Base-by-base conservation (phyloP, 495 filamentous ascomycete species). In the Neurospora africana region DNA sequence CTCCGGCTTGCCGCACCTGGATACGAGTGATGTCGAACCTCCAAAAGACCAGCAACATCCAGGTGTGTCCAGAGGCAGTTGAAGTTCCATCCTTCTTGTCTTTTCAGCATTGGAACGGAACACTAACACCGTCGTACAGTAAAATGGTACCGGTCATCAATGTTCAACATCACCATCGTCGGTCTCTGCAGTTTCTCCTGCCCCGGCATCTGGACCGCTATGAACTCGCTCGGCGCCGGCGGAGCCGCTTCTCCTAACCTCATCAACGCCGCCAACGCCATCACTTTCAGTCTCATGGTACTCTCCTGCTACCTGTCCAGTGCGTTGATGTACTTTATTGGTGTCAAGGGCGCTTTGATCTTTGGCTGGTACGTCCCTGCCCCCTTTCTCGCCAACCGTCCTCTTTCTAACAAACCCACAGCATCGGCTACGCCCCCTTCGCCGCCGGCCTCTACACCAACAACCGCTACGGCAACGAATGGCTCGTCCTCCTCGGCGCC, bases 151-250 rank as follows among this genome's bases (percentile, higher is more conserved):
- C 86, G 87, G 38, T 87, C 86, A 19, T 87, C 88, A 3, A 87
- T 88, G 71, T 90, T 85, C 79, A 89, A 90, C 82, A 87, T 88
- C 39, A 83, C 87, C 19, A 84, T 92, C 33, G 83, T 91, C 10
- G 90, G 89, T 1, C 72, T 90, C 21, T 89, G 86, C 81, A 89
- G 87, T 74, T 86, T 92, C 73, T 81, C 86, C 0, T 89, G 88
- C 0, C 90, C 90, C 0, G 90, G 90, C 0, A 86, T 91, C 74
- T 91, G 89, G 89, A 84, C 84, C 35, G 90, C 89, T 15, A 91
- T 91, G 87, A 91, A 91, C 79, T 87, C 86, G 0, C 84, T 91
- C 19, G 89, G 90, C 40, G 90, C 89, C 21, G 90, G 90, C 44
- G 89, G 89, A 6, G 83, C 85, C 38, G 83, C 87, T 71, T 82